Conservation (phyloP, 805 yeast species). For the Naumovozyma baii region DNA sequence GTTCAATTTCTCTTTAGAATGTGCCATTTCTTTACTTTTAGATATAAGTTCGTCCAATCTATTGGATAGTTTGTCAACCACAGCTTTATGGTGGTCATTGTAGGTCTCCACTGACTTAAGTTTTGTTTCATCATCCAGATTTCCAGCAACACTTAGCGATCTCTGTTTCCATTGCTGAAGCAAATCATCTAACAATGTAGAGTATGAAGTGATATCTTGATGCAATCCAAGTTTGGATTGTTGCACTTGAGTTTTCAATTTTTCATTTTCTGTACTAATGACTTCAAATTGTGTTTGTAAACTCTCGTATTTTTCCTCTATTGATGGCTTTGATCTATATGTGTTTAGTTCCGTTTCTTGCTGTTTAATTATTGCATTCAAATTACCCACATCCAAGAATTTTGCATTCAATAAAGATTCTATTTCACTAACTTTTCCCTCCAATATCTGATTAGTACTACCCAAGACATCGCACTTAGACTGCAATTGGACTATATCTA, state of each 20-base stretch:
- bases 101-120: constrained; percentile 6
- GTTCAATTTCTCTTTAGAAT: constrained; percentile 27
- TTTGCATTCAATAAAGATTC: constrained; percentile 47
- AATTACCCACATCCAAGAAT: constrained; percentile 40
- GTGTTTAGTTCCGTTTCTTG: constrained; percentile 43
- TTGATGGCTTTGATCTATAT: constrained; percentile 36
- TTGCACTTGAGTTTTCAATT: constrained; percentile 32
- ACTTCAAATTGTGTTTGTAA: constrained; percentile 39
- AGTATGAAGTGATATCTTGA: constrained; percentile 21
- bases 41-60: constrained; percentile 48
- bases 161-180: constrained; percentile 21
- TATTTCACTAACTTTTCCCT: constrained; percentile 35
- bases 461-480: constrained; percentile 26
- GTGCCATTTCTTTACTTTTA: constrained; percentile 37
- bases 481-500: constrained; percentile 11
- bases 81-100: constrained; percentile 14
- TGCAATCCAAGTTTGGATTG: constrained; percentile 28
- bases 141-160: background rate
- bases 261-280: constrained; percentile 36
- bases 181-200: constrained; percentile 22
- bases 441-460: constrained; percentile 37
- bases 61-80: constrained; percentile 38
- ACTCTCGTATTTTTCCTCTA: constrained; percentile 39
- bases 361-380: constrained; percentile 45
- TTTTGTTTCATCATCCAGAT: constrained; percentile 3